phyloP scores from a whole-genome alignment of 163 green algal genomes.

The Coccomyxa subellipsoidea region DNA sequence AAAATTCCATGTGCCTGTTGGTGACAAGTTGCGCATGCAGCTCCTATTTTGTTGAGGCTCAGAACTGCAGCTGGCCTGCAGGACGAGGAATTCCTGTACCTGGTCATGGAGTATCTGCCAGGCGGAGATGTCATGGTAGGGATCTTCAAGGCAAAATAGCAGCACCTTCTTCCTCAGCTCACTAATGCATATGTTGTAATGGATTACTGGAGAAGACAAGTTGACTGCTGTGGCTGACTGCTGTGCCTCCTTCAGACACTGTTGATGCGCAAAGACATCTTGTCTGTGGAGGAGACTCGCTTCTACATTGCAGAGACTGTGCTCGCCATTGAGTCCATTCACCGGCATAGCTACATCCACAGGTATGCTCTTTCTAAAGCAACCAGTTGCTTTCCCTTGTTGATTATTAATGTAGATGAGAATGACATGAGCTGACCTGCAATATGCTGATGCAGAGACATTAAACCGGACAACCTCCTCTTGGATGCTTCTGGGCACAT shows the following conservation, averaged over 20 bases:
- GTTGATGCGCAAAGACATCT: slow-evolving; percentile 95
- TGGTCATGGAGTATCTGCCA: slow-evolving; percentile 98
- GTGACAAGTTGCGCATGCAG: not conserved
- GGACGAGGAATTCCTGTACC: slow-evolving; percentile 93
- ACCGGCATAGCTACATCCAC: slow-evolving; percentile 93
- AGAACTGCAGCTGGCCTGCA: slow-evolving; percentile 34
- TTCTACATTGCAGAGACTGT: slow-evolving; percentile 90
- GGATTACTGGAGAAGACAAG: too few relatives aligned
- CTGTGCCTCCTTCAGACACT: slow-evolving; percentile 67
- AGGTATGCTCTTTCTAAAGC: slow-evolving; percentile 37
- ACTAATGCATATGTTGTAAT: too few relatives aligned
- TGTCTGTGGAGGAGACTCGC: slow-evolving; percentile 82
- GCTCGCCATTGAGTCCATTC: slow-evolving; percentile 87
- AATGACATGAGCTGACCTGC: too few relatives aligned
- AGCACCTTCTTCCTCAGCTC: too few relatives aligned
- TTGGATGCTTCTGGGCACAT: slow-evolving; percentile 85
- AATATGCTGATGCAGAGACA: slow-evolving; percentile 71
- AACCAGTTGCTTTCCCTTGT: too few relatives aligned
- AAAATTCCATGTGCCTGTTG: not conserved
- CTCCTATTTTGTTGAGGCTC: not conserved
- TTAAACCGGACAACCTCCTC: slow-evolving; percentile 98
- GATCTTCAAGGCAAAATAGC: too few relatives aligned
- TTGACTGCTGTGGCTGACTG: too few relatives aligned
- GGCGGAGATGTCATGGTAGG: slow-evolving; percentile 93
- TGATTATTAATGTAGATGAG: too few relatives aligned